phyloP scores from a whole-genome alignment of 768 basidiomycete genomes.

The Suillus spraguei region DNA sequence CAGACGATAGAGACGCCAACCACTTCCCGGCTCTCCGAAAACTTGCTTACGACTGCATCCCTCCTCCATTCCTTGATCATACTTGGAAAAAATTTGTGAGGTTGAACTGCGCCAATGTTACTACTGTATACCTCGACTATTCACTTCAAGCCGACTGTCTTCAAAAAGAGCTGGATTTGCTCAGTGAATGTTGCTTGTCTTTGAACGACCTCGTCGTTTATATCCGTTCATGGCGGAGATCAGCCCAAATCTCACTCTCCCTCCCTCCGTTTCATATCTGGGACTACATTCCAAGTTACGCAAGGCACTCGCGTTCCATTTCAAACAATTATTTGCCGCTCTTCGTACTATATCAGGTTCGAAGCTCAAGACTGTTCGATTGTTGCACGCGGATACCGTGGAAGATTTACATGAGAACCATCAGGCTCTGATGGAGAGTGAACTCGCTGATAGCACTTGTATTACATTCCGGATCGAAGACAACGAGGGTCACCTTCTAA shows the following conservation, averaged over 20 bases:
- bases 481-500: constrained; percentile 20
- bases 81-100: constrained; percentile 28
- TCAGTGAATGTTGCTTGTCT: constrained; percentile 26
- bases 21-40: constrained; percentile 30
- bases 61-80: constrained; percentile 30
- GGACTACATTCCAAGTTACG: constrained; percentile 24
- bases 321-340: constrained; percentile 22
- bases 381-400: constrained; percentile 21
- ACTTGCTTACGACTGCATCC: constrained; percentile 34
- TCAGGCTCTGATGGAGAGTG: constrained; percentile 14
- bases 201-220: constrained; percentile 30
- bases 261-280: constrained; percentile 26
- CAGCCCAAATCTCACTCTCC: constrained; percentile 22
- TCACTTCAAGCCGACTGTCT: constrained; percentile 26
- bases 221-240: constrained; percentile 28
- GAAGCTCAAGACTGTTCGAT: constrained; percentile 22
- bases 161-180: constrained; percentile 27
- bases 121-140: constrained; percentile 29
- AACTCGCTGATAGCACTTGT: constrained; percentile 8
- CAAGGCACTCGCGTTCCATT: constrained; percentile 19
- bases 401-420: constrained; percentile 18
- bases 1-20: constrained; percentile 28
- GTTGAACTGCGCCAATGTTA: constrained; percentile 28
- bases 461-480: constrained; percentile 27
- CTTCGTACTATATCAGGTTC: constrained; percentile 25